Conservation (phyloP, 208 protist species). For the Trypanosoma theileri region DNA sequence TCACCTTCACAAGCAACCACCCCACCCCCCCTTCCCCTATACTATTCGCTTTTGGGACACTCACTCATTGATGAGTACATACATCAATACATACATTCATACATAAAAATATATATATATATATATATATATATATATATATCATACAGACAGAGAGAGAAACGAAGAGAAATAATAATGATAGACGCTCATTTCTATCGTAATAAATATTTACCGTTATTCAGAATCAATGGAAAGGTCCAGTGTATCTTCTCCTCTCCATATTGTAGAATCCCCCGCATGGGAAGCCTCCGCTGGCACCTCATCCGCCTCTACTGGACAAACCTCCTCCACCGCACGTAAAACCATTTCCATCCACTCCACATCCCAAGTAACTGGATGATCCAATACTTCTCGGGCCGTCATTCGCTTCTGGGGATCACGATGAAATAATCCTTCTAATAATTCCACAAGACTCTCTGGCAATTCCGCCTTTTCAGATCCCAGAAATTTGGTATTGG, state of each 20-base stretch:
- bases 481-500: slow-evolving; percentile 36
- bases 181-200: not conserved
- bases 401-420: slow-evolving; percentile 75
- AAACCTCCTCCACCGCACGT: slow-evolving; percentile 40
- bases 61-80: slow-evolving; percentile 6
- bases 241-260: slow-evolving; percentile 8
- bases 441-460: slow-evolving; percentile 62
- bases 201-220: not conserved
- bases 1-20: not conserved
- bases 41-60: not conserved
- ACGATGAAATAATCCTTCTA: slow-evolving; percentile 66
- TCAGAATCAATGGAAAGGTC: slow-evolving; percentile 24
- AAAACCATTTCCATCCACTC: slow-evolving; percentile 77
- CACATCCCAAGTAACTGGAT: slow-evolving; percentile 72
- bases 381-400: slow-evolving; percentile 64
- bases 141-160: not conserved
- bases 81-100: slow-evolving; percentile 10
- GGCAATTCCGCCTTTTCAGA: slow-evolving; percentile 49
- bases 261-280: not conserved
- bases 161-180: not conserved
- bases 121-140: slow-evolving; percentile 13
- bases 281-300: not conserved
- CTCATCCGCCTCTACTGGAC: slow-evolving; percentile 21
- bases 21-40: not conserved
- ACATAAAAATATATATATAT: slow-evolving; percentile 13